Percentiles rank a stretch among this genome's conserved stretches.
Evolutionary conservation across 225 moss, liverwort and hornwort species (phyloP).

Genomic region (Polytrichum formosum): DNA sequence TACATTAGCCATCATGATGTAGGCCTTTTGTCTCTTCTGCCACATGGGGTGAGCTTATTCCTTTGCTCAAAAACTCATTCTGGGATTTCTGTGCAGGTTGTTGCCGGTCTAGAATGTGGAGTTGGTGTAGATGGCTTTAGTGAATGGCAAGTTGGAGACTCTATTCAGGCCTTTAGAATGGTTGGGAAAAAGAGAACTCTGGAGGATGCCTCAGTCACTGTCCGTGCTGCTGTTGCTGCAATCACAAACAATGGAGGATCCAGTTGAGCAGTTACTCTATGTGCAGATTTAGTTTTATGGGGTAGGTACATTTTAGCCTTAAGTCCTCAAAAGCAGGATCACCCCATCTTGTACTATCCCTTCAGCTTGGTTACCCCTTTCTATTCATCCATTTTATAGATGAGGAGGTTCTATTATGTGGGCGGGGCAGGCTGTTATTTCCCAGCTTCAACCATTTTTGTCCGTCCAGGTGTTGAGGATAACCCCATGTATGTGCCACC

Average conservation of each 20-base stretch:
- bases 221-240: conserved; percentile 46
- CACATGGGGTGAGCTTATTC: too few species aligned
- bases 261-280: too few species aligned
- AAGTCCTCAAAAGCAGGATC: not conserved
- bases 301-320: not conserved
- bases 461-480: too few species aligned
- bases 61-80: not conserved
- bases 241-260: conserved; percentile 21
- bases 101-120: conserved; percentile 87
- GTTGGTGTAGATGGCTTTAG: conserved; percentile 67
- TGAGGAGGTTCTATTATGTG: not conserved
- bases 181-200: conserved; percentile 84
- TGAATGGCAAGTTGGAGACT: conserved; percentile 94
- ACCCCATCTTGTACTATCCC: not conserved
- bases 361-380: not conserved
- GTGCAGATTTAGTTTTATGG: not conserved
- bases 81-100: conserved; percentile 52
- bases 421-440: not conserved
- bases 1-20: too few species aligned
- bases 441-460: too few species aligned
- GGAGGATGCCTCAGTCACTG: conserved; percentile 83
- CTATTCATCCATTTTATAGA: not conserved
- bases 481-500: too few species aligned
- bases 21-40: too few species aligned
- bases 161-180: conserved; percentile 64